phyloP scores from a whole-genome alignment of 2,329 filamentous ascomycete species.

The Ceratocystis papillata region DNA sequence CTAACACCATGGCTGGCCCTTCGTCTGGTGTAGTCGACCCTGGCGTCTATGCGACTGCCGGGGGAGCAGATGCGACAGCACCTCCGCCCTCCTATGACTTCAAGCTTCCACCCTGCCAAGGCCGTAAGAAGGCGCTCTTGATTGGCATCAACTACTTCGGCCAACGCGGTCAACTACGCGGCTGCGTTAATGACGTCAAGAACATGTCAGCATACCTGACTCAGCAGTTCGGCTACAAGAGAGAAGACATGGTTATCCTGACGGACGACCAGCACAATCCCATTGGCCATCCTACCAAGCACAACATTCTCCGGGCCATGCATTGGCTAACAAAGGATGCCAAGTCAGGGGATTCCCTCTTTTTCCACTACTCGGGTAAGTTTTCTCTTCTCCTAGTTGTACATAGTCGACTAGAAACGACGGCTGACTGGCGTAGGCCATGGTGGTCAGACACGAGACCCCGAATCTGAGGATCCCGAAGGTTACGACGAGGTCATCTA shows the following conservation, averaged over 20 bases:
- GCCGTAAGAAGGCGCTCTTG: slow-evolving; percentile 74
- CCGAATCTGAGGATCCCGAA: slow-evolving; percentile 70
- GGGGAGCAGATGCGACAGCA: slow-evolving; percentile 43
- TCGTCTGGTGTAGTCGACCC: slow-evolving; percentile 49
- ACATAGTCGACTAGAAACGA: not conserved
- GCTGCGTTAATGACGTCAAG: slow-evolving; percentile 94
- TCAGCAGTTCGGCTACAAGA: slow-evolving; percentile 79
- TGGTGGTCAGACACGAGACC: slow-evolving; percentile 69
- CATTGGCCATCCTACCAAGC: slow-evolving; percentile 93
- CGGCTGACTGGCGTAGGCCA: slow-evolving; percentile 45
- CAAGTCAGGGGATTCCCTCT: slow-evolving; percentile 81
- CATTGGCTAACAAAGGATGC: slow-evolving; percentile 96
- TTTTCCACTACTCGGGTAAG: slow-evolving; percentile 92
- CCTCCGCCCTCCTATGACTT: slow-evolving; percentile 31
- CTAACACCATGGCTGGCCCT: not conserved
- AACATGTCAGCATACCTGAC: slow-evolving; percentile 92
- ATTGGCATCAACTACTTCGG: slow-evolving; percentile 97
- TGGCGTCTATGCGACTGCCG: slow-evolving; percentile 31
- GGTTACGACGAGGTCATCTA: slow-evolving; percentile 78
- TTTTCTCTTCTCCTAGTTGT: slow-evolving; percentile 16
- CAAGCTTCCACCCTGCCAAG: slow-evolving; percentile 51
- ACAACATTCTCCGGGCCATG: slow-evolving; percentile 91
- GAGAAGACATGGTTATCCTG: slow-evolving; percentile 93
- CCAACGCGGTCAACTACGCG: slow-evolving; percentile 77
- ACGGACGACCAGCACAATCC: slow-evolving; percentile 96